Base-by-base conservation (phyloP, 768 basidiomycete genomes). In the Fibroporia radiculosa region DNA sequence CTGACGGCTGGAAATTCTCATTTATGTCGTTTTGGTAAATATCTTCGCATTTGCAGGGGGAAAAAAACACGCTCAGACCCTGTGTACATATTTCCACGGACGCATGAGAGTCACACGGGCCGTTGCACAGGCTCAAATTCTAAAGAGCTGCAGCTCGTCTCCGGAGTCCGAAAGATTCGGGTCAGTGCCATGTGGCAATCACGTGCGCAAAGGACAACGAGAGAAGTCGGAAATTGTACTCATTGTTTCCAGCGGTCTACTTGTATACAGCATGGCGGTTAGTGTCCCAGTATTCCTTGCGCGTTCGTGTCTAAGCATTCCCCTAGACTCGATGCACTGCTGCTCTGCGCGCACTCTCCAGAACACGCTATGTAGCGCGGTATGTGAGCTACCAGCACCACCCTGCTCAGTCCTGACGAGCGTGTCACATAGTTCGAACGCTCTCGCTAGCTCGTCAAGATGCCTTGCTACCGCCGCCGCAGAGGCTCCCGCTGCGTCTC, bases 381-480 rank as follows among this genome's bases (percentile, higher is more conserved):
- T 57, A 46, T 41, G 56, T 49, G n/a, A n/a, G n/a, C n/a, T 27
- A n/a, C 37, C 13, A 31, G n/a, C 11, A 16, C 25, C 33, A 26
- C 44, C 7, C 31, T n/a, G 29, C 42, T 39, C 41, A 2, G 8
- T n/a, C 32, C 20, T 37, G 11, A 26, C 45, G 4, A 18, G 20
- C 36, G 6, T 32, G 28, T 19, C 36, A 38, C 35, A 3, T 37
- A 60, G 59, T 23, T 41, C 56, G 13, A 47, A 51, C 25, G 42
- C 50, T 14, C 49, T 54, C 23, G 55, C 59, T 40, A 52, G 53
- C 35, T 45, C 56, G 28, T 67, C 72, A 55, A 70, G 82, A 26
- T 77, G 71, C 64, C 63, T 83, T 41, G 72, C 78, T 22, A 76
- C 82, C 8, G 72, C 78, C 20, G 75, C 82, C 6, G 51, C 77